phyloP scores from a whole-genome alignment of 2,329 filamentous ascomycete species.

The Myotisia sp. region DNA sequence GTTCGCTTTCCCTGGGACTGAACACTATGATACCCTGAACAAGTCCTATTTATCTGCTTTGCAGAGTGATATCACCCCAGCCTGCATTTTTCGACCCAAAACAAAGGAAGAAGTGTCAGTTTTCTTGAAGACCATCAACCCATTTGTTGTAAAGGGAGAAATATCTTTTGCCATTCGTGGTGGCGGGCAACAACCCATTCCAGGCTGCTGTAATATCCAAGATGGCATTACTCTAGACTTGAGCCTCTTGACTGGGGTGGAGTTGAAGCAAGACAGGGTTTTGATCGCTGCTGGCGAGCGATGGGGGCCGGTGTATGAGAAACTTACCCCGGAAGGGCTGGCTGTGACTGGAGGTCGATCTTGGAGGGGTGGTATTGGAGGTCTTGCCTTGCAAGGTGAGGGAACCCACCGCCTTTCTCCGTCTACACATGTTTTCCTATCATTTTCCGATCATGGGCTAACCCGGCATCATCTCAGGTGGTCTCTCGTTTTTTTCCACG shows the following conservation, averaged over 20 bases:
- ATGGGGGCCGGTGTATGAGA: constrained; percentile 21
- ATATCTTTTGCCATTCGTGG: constrained; percentile 26
- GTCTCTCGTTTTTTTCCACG: constrained; percentile 24
- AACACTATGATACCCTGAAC: too few relatives aligned
- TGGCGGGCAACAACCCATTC: constrained; percentile 28
- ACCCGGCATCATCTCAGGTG: not conserved
- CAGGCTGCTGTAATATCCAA: constrained; percentile 26
- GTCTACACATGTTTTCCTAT: too few relatives aligned
- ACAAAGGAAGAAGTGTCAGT: not conserved
- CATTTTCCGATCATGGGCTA: not conserved
- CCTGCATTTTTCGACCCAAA: not conserved
- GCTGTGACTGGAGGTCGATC: constrained; percentile 20
- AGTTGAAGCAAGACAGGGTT: constrained; percentile 16
- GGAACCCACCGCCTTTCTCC: too few relatives aligned
- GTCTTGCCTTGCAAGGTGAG: constrained; percentile 24
- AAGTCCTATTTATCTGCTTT: too few relatives aligned
- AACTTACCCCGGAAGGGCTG: constrained; percentile 15
- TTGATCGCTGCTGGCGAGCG: constrained; percentile 19
- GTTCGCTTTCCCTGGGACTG: too few relatives aligned
- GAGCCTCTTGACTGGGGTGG: constrained; percentile 19
- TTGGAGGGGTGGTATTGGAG: constrained; percentile 19
- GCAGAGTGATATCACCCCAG: not conserved
- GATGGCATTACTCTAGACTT: constrained; percentile 31
- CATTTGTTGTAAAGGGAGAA: constrained; percentile 23
- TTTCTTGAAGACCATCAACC: too few relatives aligned